Percentiles rank a stretch among this genome's conserved stretches.
Evolutionary conservation across 352 stramenopile genomes (phyloP).

Genomic region (Globisporangium cylindrosporum): DNA sequence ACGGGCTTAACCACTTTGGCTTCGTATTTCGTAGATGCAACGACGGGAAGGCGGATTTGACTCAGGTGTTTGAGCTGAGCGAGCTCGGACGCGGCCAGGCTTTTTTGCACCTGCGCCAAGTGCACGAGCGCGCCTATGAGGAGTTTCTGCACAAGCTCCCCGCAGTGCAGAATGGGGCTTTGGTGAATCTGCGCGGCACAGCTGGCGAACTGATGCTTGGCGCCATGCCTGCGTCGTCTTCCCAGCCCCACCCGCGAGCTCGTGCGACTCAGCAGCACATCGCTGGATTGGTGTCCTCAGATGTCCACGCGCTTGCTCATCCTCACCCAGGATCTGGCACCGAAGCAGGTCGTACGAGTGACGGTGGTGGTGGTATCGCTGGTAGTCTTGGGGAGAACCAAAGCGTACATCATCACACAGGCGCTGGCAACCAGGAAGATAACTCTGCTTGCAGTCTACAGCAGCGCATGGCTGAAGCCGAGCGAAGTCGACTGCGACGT

Average conservation of each 20-base stretch:
- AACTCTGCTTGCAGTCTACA: constrained; percentile 9
- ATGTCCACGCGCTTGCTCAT: not conserved
- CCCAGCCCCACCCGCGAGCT: not conserved
- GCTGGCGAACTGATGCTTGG: not conserved
- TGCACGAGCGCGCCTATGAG: constrained; percentile 54
- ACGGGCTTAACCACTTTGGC: too few relatives aligned
- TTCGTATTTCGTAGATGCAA: constrained; percentile 45
- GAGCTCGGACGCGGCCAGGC: constrained; percentile 58
- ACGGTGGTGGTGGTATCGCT: not conserved
- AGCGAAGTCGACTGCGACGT: constrained; percentile 54
- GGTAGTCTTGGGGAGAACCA: not conserved
- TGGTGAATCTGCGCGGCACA: constrained; percentile 3
- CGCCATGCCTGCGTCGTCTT: not conserved
- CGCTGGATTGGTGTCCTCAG: not conserved
- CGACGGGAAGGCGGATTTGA: constrained; percentile 47
- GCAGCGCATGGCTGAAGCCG: constrained; percentile 45
- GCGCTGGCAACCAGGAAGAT: constrained; percentile 4
- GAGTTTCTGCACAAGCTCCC: constrained; percentile 48
- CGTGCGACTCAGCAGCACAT: not conserved
- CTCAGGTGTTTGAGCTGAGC: constrained; percentile 60
- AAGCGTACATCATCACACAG: not conserved
- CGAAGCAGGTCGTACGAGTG: not conserved
- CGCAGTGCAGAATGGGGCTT: constrained; percentile 18
- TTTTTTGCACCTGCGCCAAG: constrained; percentile 59
- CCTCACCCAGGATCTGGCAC: not conserved